A percentile compares a stretch with the other conserved stretches of the same genome.
phyloP scores from a whole-genome alignment of 306 rosid genomes.

The Quercus alba region DNA sequence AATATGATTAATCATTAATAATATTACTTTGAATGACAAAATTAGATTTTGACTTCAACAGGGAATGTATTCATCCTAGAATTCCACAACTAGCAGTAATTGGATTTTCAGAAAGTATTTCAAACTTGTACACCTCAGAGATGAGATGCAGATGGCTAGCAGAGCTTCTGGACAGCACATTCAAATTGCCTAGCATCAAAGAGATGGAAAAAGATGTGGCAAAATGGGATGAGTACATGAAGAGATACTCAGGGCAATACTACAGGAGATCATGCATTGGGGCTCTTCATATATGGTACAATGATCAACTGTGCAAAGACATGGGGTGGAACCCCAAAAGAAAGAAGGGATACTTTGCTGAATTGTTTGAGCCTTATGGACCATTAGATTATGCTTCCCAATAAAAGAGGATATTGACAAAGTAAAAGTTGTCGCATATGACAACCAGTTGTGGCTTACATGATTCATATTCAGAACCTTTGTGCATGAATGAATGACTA shows the following conservation, averaged over 20 bases:
- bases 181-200: constrained; percentile 50
- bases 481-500: too few relatives aligned
- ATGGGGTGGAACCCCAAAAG: constrained; percentile 61
- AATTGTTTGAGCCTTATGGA: constrained; percentile 57
- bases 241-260: constrained; percentile 31
- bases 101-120: constrained; percentile 37
- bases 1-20: too few relatives aligned
- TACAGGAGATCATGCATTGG: constrained; percentile 44
- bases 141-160: constrained; percentile 65
- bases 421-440: too few relatives aligned
- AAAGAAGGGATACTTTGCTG: constrained; percentile 52
- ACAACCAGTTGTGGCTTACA: too few relatives aligned
- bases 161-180: constrained; percentile 51
- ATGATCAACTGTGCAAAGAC: constrained; percentile 66
- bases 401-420: too few relatives aligned
- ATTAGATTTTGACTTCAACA: background rate
- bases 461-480: too few relatives aligned
- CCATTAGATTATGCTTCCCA: constrained; percentile 48
- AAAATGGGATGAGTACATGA: constrained; percentile 37
- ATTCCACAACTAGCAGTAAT: constrained; percentile 44
- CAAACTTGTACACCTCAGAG: constrained; percentile 55
- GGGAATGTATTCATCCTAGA: constrained; percentile 43
- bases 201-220: constrained; percentile 53
- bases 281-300: constrained; percentile 44
- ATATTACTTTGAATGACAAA: too few relatives aligned